Evolutionary conservation across 257 asterid species (phyloP).

Genomic region (Solanum bulbocastanum): DNA sequence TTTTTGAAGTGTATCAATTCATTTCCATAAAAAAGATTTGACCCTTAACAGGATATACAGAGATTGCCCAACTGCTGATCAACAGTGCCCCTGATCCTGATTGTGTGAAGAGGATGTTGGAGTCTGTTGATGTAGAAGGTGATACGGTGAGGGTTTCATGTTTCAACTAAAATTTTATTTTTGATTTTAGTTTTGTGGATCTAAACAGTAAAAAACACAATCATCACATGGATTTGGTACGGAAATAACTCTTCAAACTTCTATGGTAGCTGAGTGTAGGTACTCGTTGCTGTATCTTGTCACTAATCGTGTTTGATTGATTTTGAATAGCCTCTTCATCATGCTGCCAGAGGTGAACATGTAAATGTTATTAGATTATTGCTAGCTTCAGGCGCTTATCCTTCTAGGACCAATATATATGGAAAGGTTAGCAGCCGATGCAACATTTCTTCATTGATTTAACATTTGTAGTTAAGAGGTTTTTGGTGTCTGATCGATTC

Average conservation of each 20-base stretch:
- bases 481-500: not conserved
- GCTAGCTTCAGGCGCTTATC: conserved; percentile 62
- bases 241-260: not conserved
- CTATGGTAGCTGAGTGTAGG: not conserved
- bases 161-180: not conserved
- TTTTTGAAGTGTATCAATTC: not conserved
- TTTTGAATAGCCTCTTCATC: conserved; percentile 63
- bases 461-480: not conserved
- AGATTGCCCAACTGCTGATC: conserved; percentile 50
- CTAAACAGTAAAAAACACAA: not conserved
- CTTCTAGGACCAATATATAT: conserved; percentile 30
- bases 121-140: conserved; percentile 66
- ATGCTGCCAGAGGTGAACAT: conserved; percentile 85
- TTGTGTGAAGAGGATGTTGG: conserved; percentile 52
- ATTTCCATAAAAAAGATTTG: not conserved
- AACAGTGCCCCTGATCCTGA: conserved; percentile 34
- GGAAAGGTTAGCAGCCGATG: conserved; percentile 42
- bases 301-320: not conserved
- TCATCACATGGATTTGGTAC: not conserved
- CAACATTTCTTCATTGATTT: not conserved
- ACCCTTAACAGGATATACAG: conserved; percentile 42
- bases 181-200: not conserved
- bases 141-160: conserved; percentile 54
- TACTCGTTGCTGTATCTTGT: not conserved
- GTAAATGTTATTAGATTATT: conserved; percentile 36